These are phyloP conservation scores for Aspergillus incahuasiensis DNA, from an alignment of 495 filamentous ascomycete species.

Conservation along the genomic window DNA sequence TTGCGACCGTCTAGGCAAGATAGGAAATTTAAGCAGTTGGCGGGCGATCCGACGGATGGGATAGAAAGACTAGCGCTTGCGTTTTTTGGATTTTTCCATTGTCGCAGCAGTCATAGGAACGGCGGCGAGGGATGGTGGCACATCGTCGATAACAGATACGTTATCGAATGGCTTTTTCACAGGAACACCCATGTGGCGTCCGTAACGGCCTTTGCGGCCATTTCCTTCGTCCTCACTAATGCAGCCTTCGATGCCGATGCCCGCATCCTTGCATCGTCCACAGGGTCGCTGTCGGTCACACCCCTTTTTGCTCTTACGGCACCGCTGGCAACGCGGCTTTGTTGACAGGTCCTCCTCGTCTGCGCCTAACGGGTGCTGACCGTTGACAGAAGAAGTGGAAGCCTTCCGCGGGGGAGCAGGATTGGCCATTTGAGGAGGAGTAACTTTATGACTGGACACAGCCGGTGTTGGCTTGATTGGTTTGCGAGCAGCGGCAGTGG, in stretches of 20 bases:
- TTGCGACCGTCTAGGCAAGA: neutral
- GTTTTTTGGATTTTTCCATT: constrained; percentile 64
- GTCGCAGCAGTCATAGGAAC: constrained; percentile 28
- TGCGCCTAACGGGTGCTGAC: constrained; percentile 65
- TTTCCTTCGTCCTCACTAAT: constrained; percentile 96
- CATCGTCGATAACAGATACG: constrained; percentile 21
- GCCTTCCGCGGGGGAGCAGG: constrained; percentile 70
- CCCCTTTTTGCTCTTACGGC: constrained; percentile 98
- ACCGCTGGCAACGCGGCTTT: constrained; percentile 95
- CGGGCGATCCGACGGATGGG: neutral
- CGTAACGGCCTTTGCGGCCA: constrained; percentile 92
- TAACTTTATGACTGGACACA: constrained; percentile 41
- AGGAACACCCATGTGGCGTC: constrained; percentile 92
- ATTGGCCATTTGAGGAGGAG: constrained; percentile 59
- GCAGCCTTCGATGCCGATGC: constrained; percentile 85
- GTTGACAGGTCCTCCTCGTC: constrained; percentile 89
- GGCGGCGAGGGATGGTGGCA: constrained; percentile 30
- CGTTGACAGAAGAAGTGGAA: constrained; percentile 60
- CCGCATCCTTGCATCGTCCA: constrained; percentile 91
- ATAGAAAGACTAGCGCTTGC: constrained; percentile 54
- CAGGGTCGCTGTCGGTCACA: constrained; percentile 96
- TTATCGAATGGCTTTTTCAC: constrained; percentile 62
- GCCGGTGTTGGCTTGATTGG: constrained; percentile 47
- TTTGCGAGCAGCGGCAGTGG: constrained; percentile 43
- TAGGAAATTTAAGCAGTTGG: neutral